These are phyloP conservation scores for Phytophthora kernoviae DNA, from an alignment of 352 stramenopile genomes.

Conservation along the genomic window DNA sequence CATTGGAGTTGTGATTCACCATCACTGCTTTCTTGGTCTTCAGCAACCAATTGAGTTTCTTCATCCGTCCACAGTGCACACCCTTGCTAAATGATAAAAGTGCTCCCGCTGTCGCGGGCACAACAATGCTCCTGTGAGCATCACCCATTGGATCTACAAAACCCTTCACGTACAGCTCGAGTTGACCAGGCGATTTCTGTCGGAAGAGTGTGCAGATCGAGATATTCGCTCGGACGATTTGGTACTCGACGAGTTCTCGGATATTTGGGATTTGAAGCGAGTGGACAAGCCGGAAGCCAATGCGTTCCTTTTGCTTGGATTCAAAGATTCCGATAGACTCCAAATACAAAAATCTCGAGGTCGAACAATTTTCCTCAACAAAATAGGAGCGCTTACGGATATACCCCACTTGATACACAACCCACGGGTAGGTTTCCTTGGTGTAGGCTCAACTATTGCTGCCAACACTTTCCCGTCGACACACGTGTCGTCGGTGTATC, in stretches of 20 bases:
- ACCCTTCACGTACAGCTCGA: slow-evolving; percentile 23
- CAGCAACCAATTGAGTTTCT: slow-evolving; percentile 29
- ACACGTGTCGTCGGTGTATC: slow-evolving; percentile 33
- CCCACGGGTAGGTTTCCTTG: slow-evolving; percentile 34
- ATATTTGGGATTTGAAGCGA: slow-evolving; percentile 23
- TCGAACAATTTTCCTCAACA: slow-evolving; percentile 14
- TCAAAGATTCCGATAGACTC: slow-evolving; percentile 31
- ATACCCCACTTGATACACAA: slow-evolving; percentile 44
- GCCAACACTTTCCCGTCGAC: slow-evolving; percentile 37
- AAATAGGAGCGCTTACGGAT: slow-evolving; percentile 4
- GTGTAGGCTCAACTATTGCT: slow-evolving; percentile 27
- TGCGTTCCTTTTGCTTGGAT: slow-evolving; percentile 16
- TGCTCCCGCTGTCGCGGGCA: slow-evolving; percentile 1
- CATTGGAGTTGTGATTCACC: neutral
- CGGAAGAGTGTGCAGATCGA: slow-evolving; percentile 27
- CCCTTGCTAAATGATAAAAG: slow-evolving; percentile 13
- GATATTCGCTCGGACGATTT: slow-evolving; percentile 27
- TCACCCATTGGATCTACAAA: slow-evolving; percentile 17
- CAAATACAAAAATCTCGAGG: slow-evolving; percentile 41
- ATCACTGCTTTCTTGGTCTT: slow-evolving; percentile 5
- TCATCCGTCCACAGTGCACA: slow-evolving; percentile 23
- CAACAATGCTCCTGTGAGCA: slow-evolving; percentile 3
- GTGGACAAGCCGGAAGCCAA: slow-evolving; percentile 23
- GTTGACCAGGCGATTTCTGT: slow-evolving; percentile 6
- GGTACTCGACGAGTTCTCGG: slow-evolving; percentile 17